Evolutionary conservation across 495 filamentous ascomycete genomes (phyloP).

Genomic region (Aspergillus bridgeri): DNA sequence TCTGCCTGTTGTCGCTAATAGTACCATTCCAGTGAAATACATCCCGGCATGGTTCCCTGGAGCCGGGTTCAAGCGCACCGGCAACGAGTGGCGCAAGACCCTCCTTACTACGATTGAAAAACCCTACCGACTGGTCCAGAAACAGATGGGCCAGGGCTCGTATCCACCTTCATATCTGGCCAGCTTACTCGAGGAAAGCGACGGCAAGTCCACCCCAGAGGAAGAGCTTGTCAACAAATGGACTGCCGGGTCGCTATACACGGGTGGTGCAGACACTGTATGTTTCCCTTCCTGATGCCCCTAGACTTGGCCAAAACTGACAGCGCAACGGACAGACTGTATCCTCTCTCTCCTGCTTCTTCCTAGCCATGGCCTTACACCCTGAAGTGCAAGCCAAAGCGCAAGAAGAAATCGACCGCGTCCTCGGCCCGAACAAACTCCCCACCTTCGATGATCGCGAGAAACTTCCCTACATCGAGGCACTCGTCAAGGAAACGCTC

Average conservation of each 20-base stretch:
- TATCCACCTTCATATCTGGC: conserved; percentile 31
- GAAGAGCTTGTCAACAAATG: conserved; percentile 31
- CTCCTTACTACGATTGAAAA: conserved; percentile 20
- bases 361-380: conserved; percentile 41
- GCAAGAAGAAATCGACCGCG: conserved; percentile 53
- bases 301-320: background rate
- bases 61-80: conserved; percentile 35
- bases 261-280: conserved; percentile 55
- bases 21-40: conserved; percentile 28
- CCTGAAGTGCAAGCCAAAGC: conserved; percentile 46
- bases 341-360: conserved; percentile 32
- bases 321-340: conserved; percentile 23
- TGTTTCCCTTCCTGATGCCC: background rate
- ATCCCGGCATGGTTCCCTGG: conserved; percentile 48
- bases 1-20: background rate
- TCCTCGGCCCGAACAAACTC: conserved; percentile 36
- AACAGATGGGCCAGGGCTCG: conserved; percentile 32
- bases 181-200: conserved; percentile 20
- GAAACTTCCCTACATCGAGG: conserved; percentile 42
- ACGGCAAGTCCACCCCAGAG: conserved; percentile 14
- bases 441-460: conserved; percentile 32
- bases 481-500: conserved; percentile 41
- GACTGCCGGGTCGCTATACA: conserved; percentile 45
- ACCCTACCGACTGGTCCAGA: conserved; percentile 38
- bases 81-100: conserved; percentile 22